These are phyloP conservation scores for Penicillium coffeae DNA, from an alignment of 495 filamentous ascomycete genomes.

Conservation along the genomic window DNA sequence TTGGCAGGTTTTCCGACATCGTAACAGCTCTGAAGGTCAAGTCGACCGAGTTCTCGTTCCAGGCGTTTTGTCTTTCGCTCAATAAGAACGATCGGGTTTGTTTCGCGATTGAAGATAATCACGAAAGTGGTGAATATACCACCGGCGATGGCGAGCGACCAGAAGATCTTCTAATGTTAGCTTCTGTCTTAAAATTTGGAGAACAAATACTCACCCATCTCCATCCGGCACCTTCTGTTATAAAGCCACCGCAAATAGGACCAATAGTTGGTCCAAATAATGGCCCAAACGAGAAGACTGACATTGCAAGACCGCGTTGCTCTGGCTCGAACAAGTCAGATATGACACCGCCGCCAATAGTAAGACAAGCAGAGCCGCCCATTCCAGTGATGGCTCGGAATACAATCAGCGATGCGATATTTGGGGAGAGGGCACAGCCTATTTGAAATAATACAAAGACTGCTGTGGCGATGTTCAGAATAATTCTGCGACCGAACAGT, in stretches of 20 bases:
- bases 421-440: constrained; percentile 44
- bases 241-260: constrained; percentile 47
- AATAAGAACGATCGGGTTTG: constrained; percentile 51
- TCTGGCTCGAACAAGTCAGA: constrained; percentile 50
- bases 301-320: constrained; percentile 43
- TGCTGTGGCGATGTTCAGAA: not conserved
- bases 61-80: constrained; percentile 44
- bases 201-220: constrained; percentile 42
- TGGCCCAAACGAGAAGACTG: constrained; percentile 23
- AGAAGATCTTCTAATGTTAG: constrained; percentile 20
- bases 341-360: constrained; percentile 51
- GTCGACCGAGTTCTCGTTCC: constrained; percentile 33
- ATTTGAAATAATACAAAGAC: constrained; percentile 51
- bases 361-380: constrained; percentile 45
- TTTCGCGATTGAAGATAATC: constrained; percentile 42
- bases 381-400: constrained; percentile 53
- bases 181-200: too few relatives aligned
- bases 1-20: constrained; percentile 8
- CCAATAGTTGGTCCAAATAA: constrained; percentile 49
- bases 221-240: constrained; percentile 49
- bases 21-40: constrained; percentile 21
- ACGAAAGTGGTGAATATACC: constrained; percentile 35
- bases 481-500: not conserved
- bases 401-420: constrained; percentile 44
- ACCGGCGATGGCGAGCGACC: constrained; percentile 51